These are phyloP conservation scores for Aspergillus neotritici DNA, from an alignment of 2,329 filamentous ascomycete species.

Conservation along the genomic window DNA sequence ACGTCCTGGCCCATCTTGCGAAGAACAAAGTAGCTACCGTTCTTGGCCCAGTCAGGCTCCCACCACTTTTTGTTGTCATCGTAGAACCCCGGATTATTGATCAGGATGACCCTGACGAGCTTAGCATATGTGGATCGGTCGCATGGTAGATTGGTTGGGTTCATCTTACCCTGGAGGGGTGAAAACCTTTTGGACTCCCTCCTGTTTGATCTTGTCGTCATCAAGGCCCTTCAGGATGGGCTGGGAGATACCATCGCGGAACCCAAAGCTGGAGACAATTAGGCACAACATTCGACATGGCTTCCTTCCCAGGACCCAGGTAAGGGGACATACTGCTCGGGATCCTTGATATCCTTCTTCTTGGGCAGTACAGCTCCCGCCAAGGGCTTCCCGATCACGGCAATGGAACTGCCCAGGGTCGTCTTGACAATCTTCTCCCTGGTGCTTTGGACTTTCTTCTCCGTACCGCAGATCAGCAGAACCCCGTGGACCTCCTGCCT, in stretches of 20 bases:
- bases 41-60: conserved; percentile 36
- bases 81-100: background rate
- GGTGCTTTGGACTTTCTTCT: conserved; percentile 1
- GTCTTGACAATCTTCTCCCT: too few species aligned
- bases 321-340: too few species aligned
- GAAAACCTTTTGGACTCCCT: conserved; percentile 3
- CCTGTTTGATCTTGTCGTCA: conserved; percentile 3
- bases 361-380: too few species aligned
- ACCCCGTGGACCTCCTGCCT: conserved; percentile 3
- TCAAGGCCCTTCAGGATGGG: conserved; percentile 35
- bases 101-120: background rate
- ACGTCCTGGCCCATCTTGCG: conserved; percentile 43
- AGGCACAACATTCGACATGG: too few species aligned
- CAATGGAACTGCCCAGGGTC: too few species aligned
- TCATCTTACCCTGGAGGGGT: conserved; percentile 25
- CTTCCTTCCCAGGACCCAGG: too few species aligned
- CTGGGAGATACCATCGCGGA: conserved; percentile 40
- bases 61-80: conserved; percentile 25
- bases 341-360: too few species aligned
- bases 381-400: too few species aligned
- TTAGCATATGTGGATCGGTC: too few species aligned
- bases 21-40: conserved; percentile 44
- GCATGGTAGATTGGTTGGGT: too few species aligned
- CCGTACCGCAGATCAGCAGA: conserved; percentile 2
- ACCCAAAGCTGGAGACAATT: conserved; percentile 35